Evolutionary conservation across 768 basidiomycete species (phyloP).

Genomic region (Panellus pusillus): DNA sequence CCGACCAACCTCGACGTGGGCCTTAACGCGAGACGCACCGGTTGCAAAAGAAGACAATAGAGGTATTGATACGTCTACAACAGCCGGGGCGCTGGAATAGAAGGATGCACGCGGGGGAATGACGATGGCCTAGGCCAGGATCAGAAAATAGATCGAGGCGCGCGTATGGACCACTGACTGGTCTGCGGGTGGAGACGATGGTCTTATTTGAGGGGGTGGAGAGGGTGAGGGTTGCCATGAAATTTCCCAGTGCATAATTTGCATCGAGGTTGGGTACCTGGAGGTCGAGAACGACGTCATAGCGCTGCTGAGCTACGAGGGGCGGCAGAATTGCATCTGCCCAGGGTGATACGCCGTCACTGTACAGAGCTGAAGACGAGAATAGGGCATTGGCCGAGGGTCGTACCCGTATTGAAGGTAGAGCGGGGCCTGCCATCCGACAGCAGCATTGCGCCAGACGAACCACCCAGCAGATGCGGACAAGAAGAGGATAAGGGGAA

Average conservation of each 20-base stretch:
- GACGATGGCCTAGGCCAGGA: slow-evolving; percentile 53
- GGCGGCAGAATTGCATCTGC: slow-evolving; percentile 53
- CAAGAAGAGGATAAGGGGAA: slow-evolving; percentile 61
- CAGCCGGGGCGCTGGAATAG: slow-evolving; percentile 40
- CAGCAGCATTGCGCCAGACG: slow-evolving; percentile 72
- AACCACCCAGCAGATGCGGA: slow-evolving; percentile 69
- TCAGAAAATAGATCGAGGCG: slow-evolving; percentile 4
- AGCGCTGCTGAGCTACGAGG: slow-evolving; percentile 64
- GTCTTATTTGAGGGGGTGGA: slow-evolving; percentile 63
- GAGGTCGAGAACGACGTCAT: slow-evolving; percentile 70
- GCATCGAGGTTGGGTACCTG: slow-evolving; percentile 62
- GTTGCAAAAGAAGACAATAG: slow-evolving; percentile 57
- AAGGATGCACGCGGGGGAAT: slow-evolving; percentile 44
- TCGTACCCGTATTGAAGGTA: slow-evolving; percentile 82
- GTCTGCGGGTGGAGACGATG: slow-evolving; percentile 56
- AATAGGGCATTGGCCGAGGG: background rate
- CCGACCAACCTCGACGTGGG: slow-evolving; percentile 73
- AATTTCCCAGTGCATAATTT: slow-evolving; percentile 79
- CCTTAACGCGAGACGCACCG: slow-evolving; percentile 48
- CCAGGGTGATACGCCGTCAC: slow-evolving; percentile 66
- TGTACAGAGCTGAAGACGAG: slow-evolving; percentile 27
- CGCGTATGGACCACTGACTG: slow-evolving; percentile 47
- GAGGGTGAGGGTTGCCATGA: slow-evolving; percentile 72
- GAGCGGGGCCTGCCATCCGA: slow-evolving; percentile 67
- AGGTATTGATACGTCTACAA: slow-evolving; percentile 51